phyloP scores from a whole-genome alignment of 768 basidiomycete genomes.

The Nidularia pulvinata region DNA sequence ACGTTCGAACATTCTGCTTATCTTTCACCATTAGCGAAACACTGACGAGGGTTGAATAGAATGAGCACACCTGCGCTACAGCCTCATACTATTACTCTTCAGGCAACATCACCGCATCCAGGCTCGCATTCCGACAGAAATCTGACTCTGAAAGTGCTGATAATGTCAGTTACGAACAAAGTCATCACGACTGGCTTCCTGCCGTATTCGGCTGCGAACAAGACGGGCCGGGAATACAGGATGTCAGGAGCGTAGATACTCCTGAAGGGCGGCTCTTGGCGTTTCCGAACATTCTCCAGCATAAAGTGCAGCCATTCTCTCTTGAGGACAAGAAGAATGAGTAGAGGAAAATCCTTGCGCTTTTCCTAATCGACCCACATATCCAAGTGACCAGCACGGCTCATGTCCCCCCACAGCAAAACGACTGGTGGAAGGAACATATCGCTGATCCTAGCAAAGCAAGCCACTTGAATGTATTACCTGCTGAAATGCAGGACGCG shows the following conservation, averaged over 20 bases:
- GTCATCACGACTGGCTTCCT: constrained; percentile 22
- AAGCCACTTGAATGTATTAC: constrained; percentile 14
- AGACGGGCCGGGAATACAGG: constrained; percentile 17
- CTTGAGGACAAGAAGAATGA: constrained; percentile 34
- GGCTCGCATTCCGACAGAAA: constrained; percentile 20
- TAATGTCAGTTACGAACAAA: constrained; percentile 18
- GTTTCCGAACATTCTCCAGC: constrained; percentile 41
- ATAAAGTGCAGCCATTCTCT: constrained; percentile 33
- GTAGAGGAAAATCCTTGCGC: constrained; percentile 39
- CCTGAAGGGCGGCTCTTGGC: constrained; percentile 30
- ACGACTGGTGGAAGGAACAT: constrained; percentile 24
- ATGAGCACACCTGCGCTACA: constrained; percentile 29
- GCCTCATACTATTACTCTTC: constrained; percentile 24
- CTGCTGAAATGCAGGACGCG: constrained; percentile 18
- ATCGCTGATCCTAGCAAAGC: neutral
- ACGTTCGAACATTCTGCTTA: neutral
- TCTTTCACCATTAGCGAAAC: neutral
- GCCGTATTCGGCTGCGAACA: constrained; percentile 20
- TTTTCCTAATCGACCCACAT: constrained; percentile 38
- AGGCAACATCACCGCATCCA: constrained; percentile 18
- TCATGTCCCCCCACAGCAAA: constrained; percentile 24
- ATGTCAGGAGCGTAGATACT: constrained; percentile 29
- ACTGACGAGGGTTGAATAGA: constrained; percentile 9
- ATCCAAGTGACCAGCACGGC: constrained; percentile 22
- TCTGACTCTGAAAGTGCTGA: neutral